phyloP scores from a whole-genome alignment of 805 yeast genomes.

The Tetrapisispora iriomotensis region DNA sequence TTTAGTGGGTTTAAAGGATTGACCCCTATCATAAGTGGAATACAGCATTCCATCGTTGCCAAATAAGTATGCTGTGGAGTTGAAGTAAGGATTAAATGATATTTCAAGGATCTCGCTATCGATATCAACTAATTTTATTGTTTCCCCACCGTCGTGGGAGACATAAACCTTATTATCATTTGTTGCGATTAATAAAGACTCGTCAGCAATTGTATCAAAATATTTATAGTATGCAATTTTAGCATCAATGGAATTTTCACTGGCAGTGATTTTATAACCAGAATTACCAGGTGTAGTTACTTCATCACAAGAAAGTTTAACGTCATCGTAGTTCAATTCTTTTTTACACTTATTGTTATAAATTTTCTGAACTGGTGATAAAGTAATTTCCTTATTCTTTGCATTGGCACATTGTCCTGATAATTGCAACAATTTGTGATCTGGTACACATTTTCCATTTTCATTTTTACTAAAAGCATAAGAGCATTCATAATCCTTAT shows the following conservation, averaged over 20 bases:
- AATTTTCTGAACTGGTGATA: slow-evolving; percentile 13
- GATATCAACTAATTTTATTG: slow-evolving; percentile 34
- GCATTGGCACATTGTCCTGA: slow-evolving; percentile 15
- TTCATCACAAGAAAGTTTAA: slow-evolving; percentile 21
- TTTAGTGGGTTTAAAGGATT: slow-evolving; percentile 36
- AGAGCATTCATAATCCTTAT: slow-evolving; percentile 63
- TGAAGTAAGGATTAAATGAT: slow-evolving; percentile 44
- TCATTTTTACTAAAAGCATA: slow-evolving; percentile 35
- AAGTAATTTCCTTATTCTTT: slow-evolving; percentile 5
- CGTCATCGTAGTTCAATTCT: slow-evolving; percentile 19
- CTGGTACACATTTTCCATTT: slow-evolving; percentile 41
- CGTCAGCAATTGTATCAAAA: slow-evolving; percentile 39
- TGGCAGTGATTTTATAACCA: slow-evolving; percentile 30
- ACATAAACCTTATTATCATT: slow-evolving; percentile 42
- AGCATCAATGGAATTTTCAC: slow-evolving; percentile 41
- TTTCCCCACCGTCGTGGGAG: slow-evolving; percentile 61
- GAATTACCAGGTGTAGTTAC: slow-evolving; percentile 9
- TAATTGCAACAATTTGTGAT: slow-evolving; percentile 11
- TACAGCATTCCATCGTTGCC: slow-evolving; percentile 43
- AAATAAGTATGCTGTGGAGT: slow-evolving; percentile 29
- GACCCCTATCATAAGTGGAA: slow-evolving; percentile 60
- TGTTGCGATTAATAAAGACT: slow-evolving; percentile 56
- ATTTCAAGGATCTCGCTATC: slow-evolving; percentile 40
- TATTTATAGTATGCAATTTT: slow-evolving; percentile 44
- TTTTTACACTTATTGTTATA: slow-evolving; percentile 17